Conservation (phyloP, 108 stramenopile species). For the Cyclotella kingstonii region DNA sequence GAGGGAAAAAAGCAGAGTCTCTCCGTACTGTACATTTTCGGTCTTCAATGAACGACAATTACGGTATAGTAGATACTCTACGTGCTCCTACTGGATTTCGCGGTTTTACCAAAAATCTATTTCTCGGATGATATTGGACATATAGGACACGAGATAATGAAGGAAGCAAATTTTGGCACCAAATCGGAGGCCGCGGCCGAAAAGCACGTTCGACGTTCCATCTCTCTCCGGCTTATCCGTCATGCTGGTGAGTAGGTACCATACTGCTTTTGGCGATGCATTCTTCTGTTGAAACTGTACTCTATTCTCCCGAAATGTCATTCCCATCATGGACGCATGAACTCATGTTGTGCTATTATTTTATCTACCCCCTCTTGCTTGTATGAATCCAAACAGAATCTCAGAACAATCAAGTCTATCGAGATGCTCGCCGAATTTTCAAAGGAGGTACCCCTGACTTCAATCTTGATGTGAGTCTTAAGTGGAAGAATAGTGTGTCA, state of each 20-base stretch:
- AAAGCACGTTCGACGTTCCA: constrained; percentile 42
- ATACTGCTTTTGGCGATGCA: constrained; percentile 10
- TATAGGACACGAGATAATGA: too few relatives aligned
- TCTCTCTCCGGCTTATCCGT: constrained; percentile 61
- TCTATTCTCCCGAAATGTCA: background rate
- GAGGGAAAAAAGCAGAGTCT: too few relatives aligned
- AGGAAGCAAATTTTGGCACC: too few relatives aligned
- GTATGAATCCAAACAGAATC: constrained; percentile 5
- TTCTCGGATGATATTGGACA: too few relatives aligned
- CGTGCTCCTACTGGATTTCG: too few relatives aligned
- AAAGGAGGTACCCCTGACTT: constrained; percentile 63
- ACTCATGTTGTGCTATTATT: constrained; percentile 29
- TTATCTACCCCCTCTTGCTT: constrained; percentile 1
- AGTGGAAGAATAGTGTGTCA: too few relatives aligned
- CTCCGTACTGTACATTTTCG: too few relatives aligned
- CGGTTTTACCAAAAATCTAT: too few relatives aligned
- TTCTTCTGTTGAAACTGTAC: background rate
- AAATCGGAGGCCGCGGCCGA: constrained; percentile 11
- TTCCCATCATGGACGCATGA: constrained; percentile 26
- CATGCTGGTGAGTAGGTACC: constrained; percentile 39
- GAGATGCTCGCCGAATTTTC: constrained; percentile 51
- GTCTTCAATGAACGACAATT: too few relatives aligned
- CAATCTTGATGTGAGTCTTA: constrained; percentile 36
- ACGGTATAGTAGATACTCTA: too few relatives aligned
- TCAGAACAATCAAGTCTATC: constrained; percentile 52